A percentile compares a stretch with the other conserved stretches of the same genome.
These are phyloP conservation scores for Phytophthora megakarya DNA, from an alignment of 352 stramenopile species.

Conservation along the genomic window DNA sequence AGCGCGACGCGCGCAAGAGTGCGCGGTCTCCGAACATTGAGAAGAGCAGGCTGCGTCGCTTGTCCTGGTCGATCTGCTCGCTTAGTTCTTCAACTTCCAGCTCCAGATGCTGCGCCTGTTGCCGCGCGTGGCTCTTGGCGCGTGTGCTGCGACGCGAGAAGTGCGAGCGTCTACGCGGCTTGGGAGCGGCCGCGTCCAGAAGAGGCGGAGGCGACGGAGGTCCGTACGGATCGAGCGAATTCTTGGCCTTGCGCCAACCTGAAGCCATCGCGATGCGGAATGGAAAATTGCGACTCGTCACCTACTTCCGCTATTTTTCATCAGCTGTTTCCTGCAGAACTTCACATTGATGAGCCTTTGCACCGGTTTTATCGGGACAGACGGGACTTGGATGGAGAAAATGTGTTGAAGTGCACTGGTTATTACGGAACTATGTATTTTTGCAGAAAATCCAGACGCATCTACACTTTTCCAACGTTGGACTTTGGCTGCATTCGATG, in stretches of 20 bases:
- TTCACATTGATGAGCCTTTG: conserved; percentile 2
- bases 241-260: conserved; percentile 12
- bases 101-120: conserved; percentile 26
- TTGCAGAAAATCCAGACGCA: conserved; percentile 16
- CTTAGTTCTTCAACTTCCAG: conserved; percentile 37
- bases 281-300: conserved; percentile 14
- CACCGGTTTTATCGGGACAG: conserved; percentile 2
- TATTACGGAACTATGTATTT: conserved; percentile 8
- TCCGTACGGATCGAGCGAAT: neutral
- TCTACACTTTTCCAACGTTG: conserved; percentile 22
- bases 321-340: conserved; percentile 8
- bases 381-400: neutral
- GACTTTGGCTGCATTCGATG: conserved; percentile 15
- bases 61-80: conserved; percentile 32
- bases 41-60: conserved; percentile 27
- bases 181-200: conserved; percentile 19
- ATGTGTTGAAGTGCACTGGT: neutral
- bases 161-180: conserved; percentile 12
- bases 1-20: conserved; percentile 29
- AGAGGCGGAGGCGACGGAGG: conserved; percentile 29
- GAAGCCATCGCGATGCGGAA: conserved; percentile 31
- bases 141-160: conserved; percentile 28
- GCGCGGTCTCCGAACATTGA: conserved; percentile 32
- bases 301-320: conserved; percentile 19
- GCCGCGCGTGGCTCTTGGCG: conserved; percentile 10